Evolutionary conservation across 2,329 filamentous ascomycete species (phyloP), one percentile per base, ranked within the genome.

Genomic region (Nemania sp.): DNA sequence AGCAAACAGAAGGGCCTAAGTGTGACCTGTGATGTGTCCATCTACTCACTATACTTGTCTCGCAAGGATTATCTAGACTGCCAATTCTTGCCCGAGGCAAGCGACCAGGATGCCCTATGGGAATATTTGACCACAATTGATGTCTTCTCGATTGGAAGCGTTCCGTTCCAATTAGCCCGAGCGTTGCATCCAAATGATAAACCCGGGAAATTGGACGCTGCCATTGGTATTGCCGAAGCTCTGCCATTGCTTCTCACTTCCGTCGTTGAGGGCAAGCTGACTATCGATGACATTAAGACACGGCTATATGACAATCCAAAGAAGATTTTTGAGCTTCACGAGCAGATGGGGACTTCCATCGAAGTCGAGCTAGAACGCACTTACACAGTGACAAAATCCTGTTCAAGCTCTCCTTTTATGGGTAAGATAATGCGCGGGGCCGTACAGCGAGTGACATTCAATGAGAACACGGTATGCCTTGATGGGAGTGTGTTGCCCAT

Each of bases 1-100:
- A 86, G 86, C 75, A 92, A 92, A 74, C 80, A 84, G 66, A 92
- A 91, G 76, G 88, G 88, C n/a, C 76, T 92, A 54, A 86, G 86
- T 70, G 88, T 92, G 39, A 91, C 89, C 19, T 92, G 89, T 71
- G 89, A 92, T 69, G 88, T 92, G 37, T 88, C 86, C n/a, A 80
- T 92, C 64, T 91, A 90, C 76, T 83, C 86, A 15, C 78, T 92
- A 36, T 92, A 91, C 76, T 77, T 92, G 20, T 86, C 86, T 4
- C 86, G 84, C 64, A 77, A 83, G 43, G 86, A 91, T 64, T 89
- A 80, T 71, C 86, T 88, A 1, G 78, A 83, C 52, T 89, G 83
- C 68, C 74, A 78, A 56, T 81, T 83, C 64, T 76, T 92, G 49
- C 88, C 89, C 9, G 86, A 84, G 2, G 74, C 72, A 17, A 77